A percentile compares a stretch with the other conserved stretches of the same genome.
These are phyloP conservation scores for Fraxinus excelsior DNA, from an alignment of 257 asterid species.

Conservation along the genomic window DNA sequence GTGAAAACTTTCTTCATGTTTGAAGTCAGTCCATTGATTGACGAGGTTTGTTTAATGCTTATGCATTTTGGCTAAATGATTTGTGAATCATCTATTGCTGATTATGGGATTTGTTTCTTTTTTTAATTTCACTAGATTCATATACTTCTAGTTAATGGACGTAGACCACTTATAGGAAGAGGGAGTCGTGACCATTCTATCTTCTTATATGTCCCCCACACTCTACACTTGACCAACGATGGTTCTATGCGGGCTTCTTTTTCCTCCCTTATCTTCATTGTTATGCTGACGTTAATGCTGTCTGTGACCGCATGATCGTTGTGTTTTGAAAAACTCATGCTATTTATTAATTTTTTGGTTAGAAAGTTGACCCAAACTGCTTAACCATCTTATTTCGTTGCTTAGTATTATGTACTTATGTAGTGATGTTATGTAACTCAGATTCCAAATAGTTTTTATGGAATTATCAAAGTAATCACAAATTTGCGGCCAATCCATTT, in stretches of 20 bases:
- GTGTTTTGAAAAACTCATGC: background rate
- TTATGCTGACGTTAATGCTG: too few relatives aligned
- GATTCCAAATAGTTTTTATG: background rate
- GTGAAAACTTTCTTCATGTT: background rate
- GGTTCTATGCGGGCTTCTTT: too few relatives aligned
- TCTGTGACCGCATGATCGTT: background rate
- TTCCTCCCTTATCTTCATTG: too few relatives aligned
- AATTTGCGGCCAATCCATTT: slow-evolving; percentile 5
- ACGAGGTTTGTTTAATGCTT: slow-evolving; percentile 3
- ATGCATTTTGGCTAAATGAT: background rate
- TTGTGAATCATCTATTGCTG: background rate
- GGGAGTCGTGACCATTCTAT: background rate
- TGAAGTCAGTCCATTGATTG: background rate
- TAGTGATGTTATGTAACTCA: slow-evolving; percentile 3
- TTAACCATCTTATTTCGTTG: background rate
- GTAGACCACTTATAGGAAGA: background rate
- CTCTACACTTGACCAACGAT: too few relatives aligned
- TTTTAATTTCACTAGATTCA: background rate
- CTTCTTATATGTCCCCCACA: too few relatives aligned
- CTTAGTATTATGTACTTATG: background rate
- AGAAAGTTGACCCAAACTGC: background rate
- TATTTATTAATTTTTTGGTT: background rate
- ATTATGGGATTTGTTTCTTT: background rate
- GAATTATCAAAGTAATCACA: background rate
- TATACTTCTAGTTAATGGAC: background rate